Evolutionary conservation across 345 rosid genomes (phyloP), one percentile per base, ranked within the genome.

Genomic region (Hibiscus tridactylites): DNA sequence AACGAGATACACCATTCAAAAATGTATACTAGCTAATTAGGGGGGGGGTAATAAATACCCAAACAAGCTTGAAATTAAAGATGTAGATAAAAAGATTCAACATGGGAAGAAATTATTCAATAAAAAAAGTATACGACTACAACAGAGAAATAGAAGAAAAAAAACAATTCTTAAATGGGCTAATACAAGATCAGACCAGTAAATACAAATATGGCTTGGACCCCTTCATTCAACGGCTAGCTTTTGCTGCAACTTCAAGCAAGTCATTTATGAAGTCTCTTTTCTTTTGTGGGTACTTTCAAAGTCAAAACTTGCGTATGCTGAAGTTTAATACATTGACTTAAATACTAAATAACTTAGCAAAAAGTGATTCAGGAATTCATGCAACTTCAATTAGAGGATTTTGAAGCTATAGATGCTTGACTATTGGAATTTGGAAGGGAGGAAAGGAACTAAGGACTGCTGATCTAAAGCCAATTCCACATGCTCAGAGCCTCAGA

Each of bases 11-110:
- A 33, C 37, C 59, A 52, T 61, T 61, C 5, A 61, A 69, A 47
- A 60, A 47, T 10, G 19, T 26, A 35, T 37, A 46, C 11, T 16
- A 19, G 69, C 35, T 65, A 72, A 67, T 61, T 17, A 61, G 53
- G 7, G 53, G 53, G 2, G n/a, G 0, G 53, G 2, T 2, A 26
- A 15, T 68, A 50, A n/a, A 28, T 68, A 16, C 4, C 31, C 39
- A 29, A 15, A n/a, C 35, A 72, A 63, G 52, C 26, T 64, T 74
- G 66, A 62, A 44, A 47, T 63, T 71, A 79, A 65, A 74, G 75
- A 61, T n/a, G 60, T 17, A 72, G 31, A 49, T 37, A 42, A 72
- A 62, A 29, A 72, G 28, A 61, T 72, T 71, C 9, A 42, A 46
- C 39, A 44, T 59, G 26, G 53, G 35, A 21, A 71, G 31, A 70